Evolutionary conservation across 768 basidiomycete species (phyloP).

Genomic region (Rhodotorula babjevae): DNA sequence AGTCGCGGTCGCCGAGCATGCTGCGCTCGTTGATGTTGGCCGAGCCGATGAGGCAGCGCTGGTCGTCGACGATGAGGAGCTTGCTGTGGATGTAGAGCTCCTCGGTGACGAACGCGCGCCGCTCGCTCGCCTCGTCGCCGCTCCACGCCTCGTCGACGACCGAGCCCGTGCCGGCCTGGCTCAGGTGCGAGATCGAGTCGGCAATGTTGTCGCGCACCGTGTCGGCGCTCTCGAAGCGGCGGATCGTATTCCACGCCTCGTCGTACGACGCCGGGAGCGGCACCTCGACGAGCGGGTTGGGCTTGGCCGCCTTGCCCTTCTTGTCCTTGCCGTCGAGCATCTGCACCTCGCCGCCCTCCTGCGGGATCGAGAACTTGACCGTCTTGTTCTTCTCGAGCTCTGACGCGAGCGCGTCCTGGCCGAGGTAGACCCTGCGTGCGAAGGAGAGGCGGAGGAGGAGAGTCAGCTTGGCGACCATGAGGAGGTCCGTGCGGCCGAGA

Average conservation of each 20-base stretch:
- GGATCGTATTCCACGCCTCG: constrained; percentile 65
- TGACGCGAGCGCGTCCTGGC: neutral
- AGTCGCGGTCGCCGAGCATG: constrained; percentile 74
- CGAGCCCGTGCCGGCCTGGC: constrained; percentile 59
- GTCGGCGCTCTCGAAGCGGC: constrained; percentile 67
- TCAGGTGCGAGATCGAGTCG: constrained; percentile 77
- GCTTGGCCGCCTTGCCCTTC: constrained; percentile 49
- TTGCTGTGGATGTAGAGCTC: constrained; percentile 38
- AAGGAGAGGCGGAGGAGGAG: neutral
- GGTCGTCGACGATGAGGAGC: constrained; percentile 34
- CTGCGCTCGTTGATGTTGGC: constrained; percentile 88
- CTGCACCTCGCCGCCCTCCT: constrained; percentile 55
- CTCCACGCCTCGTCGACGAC: constrained; percentile 77
- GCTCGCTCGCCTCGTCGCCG: constrained; percentile 76
- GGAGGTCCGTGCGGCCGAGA: too few relatives aligned
- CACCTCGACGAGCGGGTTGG: constrained; percentile 50
- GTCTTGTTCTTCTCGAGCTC: constrained; percentile 39
- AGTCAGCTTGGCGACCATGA: too few relatives aligned
- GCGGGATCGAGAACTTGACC: constrained; percentile 36
- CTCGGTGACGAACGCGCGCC: constrained; percentile 61
- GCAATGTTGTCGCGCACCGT: constrained; percentile 62
- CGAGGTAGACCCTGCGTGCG: constrained; percentile 47
- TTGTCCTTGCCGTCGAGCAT: constrained; percentile 1
- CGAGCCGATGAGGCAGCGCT: constrained; percentile 80
- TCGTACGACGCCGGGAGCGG: constrained; percentile 62